Evolutionary conservation across 106 monocot species (phyloP).

Genomic region (Dendrobium chrysotoxum): DNA sequence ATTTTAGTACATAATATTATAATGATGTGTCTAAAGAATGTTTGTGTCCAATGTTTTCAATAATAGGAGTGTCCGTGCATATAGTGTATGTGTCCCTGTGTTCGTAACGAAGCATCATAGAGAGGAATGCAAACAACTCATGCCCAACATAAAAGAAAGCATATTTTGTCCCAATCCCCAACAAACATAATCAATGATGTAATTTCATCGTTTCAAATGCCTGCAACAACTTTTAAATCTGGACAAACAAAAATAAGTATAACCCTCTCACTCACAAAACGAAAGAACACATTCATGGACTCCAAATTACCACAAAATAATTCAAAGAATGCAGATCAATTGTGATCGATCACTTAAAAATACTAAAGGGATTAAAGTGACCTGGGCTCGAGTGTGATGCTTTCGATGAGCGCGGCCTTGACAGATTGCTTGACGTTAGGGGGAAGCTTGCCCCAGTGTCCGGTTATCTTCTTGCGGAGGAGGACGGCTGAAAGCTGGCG

Average conservation of each 20-base stretch:
- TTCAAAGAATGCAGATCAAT: not conserved
- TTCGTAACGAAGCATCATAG: no score
- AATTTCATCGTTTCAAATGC: no score
- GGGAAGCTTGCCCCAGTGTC: conserved; percentile 93
- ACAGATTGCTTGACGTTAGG: conserved; percentile 49
- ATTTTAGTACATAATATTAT: no score
- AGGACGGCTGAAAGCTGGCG: conserved; percentile 97
- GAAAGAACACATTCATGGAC: not conserved
- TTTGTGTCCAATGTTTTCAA: no score
- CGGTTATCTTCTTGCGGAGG: conserved; percentile 95
- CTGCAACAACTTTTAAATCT: no score
- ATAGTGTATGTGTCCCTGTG: no score
- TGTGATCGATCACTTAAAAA: not conserved
- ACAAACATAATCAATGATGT: no score
- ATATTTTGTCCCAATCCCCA: no score
- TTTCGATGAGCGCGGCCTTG: conserved; percentile 83
- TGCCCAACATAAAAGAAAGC: no score
- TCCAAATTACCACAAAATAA: not conserved
- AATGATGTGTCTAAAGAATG: no score
- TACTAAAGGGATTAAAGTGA: conserved; percentile 5
- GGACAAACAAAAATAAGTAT: not conserved
- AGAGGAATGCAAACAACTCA: no score
- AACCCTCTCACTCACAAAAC: not conserved
- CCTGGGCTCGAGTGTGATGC: conserved; percentile 89
- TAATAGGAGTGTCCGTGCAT: no score